Evolutionary conservation across 306 rosid species (phyloP), one percentile per base, ranked within the genome.

Genomic region (Prunus fruticosa): DNA sequence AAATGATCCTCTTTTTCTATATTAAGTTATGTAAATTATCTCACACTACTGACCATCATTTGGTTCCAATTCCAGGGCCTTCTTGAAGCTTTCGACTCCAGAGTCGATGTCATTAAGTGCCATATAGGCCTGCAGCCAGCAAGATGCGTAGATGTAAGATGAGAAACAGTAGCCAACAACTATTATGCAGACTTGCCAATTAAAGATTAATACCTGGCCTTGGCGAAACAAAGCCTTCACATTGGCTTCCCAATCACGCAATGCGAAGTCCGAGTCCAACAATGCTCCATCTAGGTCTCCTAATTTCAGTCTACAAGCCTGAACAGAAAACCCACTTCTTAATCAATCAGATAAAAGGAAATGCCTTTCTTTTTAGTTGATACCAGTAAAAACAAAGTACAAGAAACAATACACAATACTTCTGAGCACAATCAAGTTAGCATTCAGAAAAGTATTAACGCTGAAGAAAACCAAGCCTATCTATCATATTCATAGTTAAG

Each of bases 161-260:
- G 45, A 25, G 19, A 43, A 43, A 58, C 68, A 60, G 46, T 19
- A 22, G 13, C 30, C 20, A 52, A 52, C 28, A 38, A 73, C 63
- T 38, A 76, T 43, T 63, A 9, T 51, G 41, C 68, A 41, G 45
- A 32, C 68, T 57, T 61, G 51, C 54, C 63, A 70, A 76, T 52
- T 65, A 47, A 75, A 77, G 15, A 75, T 76, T 82, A 81, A 83
- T 79, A 92, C 97, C 97, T 90, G 97, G 74, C 97, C 97, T 87
- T 92, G 96, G 71, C 97, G 96, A 71, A 92, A 93, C 82, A 88
- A 79, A 67, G 97, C 96, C 84, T 93, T 93, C 67, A 86, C 97
- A 89, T 90, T 90, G 81, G 87, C 73, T 18, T 83, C 90, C 75
- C 89, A 93, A n/a, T 93, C 97, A 54, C 91, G 97, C 85, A 93